Base-by-base conservation (phyloP, 331 rosid species). In the Quercus phellos region DNA sequence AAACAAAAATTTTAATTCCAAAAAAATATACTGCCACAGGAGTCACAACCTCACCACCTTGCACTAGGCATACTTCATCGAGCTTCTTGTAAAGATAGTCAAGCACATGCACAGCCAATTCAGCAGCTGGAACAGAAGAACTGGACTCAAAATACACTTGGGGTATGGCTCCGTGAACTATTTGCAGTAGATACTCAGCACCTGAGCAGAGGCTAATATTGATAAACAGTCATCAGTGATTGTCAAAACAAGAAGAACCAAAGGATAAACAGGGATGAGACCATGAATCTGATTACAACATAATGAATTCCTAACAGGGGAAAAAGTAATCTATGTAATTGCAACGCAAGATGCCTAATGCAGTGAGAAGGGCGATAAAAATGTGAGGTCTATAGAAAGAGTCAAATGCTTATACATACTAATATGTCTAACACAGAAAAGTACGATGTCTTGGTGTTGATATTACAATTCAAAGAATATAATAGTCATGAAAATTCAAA, bases 41-140 rank as follows among this genome's bases (percentile, higher is more conserved):
- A 79, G 83, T 77, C 83, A 86, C 90, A 64, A 94, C 99, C 99
- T 94, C 98, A 89, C 98, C 97, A 77, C 97, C 96, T 88, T 82
- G 93, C 77, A 91, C 89, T 66, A 94, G 93, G 84, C 98, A 92
- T 83, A 84, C 88, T 86, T 91, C 96, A 80, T 94, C 96, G 63
- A 94, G 93, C 87, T 89, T 89, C 82, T 79, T 85, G 81, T 90
- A 94, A 54, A 94, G 96, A 85, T 81, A 85, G 84, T 92, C 98
- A 68, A 94, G 96, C 60, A 94, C 73, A 43, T 91, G 94, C 71
- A 91, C 93, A 32, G 93, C 84, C 84, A 92, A 67, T 35, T 94
- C 97, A 54, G 97, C 97, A 29, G 94, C 82, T 11, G 93, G 87
- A 83, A 94, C 76, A 82, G 96, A 85, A 76, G 69, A 87, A 84